phyloP scores from a whole-genome alignment of 805 yeast genomes.

The Pichia exigua region DNA sequence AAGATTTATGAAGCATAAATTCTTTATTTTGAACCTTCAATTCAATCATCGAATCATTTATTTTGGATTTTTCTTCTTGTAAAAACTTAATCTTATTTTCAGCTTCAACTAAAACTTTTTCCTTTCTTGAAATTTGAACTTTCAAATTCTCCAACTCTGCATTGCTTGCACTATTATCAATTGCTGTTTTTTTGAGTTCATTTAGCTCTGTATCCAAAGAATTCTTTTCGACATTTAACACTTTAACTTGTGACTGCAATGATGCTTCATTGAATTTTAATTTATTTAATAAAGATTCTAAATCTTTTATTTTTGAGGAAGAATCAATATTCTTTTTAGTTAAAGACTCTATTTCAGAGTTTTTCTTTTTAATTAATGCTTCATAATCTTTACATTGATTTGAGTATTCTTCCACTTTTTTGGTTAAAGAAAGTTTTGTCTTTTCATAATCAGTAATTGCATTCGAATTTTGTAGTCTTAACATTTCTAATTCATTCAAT shows the following conservation, averaged over 20 bases:
- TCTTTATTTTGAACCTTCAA: conserved; percentile 36
- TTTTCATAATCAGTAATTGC: conserved; percentile 30
- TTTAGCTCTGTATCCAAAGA: conserved; percentile 18
- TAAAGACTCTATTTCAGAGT: conserved; percentile 15
- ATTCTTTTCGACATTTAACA: conserved; percentile 32
- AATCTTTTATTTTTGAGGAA: not conserved
- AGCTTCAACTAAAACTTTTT: conserved; percentile 32
- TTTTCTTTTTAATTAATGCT: conserved; percentile 11
- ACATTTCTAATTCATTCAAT: conserved; percentile 21
- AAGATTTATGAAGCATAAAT: conserved; percentile 29
- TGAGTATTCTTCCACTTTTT: conserved; percentile 16
- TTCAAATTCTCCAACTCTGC: conserved; percentile 41
- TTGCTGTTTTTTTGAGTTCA: conserved; percentile 34
- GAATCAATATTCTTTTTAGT: conserved; percentile 14
- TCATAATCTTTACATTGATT: conserved; percentile 17
- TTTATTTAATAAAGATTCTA: conserved; percentile 13
- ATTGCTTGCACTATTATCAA: conserved; percentile 38
- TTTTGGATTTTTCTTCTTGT: conserved; percentile 32
- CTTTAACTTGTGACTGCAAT: conserved; percentile 23
- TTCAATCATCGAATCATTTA: conserved; percentile 32
- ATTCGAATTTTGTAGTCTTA: conserved; percentile 31
- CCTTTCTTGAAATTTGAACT: conserved; percentile 38
- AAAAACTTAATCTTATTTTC: conserved; percentile 30
- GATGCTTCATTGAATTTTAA: conserved; percentile 25
- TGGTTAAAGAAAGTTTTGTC: conserved; percentile 20